These are phyloP conservation scores for Aspergillus arachidicola DNA, from an alignment of 2,329 filamentous ascomycete species.

Conservation along the genomic window DNA sequence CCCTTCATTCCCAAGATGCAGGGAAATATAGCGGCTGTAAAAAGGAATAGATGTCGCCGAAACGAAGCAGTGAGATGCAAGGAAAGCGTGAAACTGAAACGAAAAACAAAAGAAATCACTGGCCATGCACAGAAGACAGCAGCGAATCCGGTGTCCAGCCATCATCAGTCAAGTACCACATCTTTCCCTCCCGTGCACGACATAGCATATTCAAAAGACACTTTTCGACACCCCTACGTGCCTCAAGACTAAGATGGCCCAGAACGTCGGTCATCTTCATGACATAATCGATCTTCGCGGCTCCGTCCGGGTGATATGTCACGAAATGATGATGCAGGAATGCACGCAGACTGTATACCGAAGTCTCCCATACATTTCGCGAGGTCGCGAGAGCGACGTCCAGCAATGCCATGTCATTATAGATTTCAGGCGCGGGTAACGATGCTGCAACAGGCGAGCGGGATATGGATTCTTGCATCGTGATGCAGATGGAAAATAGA, in stretches of 20 bases:
- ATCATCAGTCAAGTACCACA: conserved; percentile 16
- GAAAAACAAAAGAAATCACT: conserved; percentile 3
- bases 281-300: conserved; percentile 17
- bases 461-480: conserved; percentile 24
- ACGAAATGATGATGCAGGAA: conserved; percentile 16
- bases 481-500: conserved; percentile 22
- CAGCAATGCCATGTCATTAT: conserved; percentile 7
- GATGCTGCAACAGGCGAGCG: neutral
- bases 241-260: conserved; percentile 23
- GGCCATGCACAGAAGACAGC: conserved; percentile 26
- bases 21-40: neutral
- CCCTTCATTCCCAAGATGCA: neutral
- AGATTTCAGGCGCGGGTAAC: neutral
- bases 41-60: neutral
- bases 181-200: conserved; percentile 9
- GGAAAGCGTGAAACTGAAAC: neutral
- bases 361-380: conserved; percentile 14
- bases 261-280: conserved; percentile 23
- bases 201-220: conserved; percentile 28
- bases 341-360: conserved; percentile 13
- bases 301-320: conserved; percentile 9
- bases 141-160: conserved; percentile 27
- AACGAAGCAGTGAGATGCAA: neutral
- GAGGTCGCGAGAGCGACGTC: conserved; percentile 13
- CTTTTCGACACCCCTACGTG: conserved; percentile 26